A percentile compares a stretch with the other conserved stretches of the same genome.
These are phyloP conservation scores for Nannizziopsis barbatae DNA, from an alignment of 2,329 filamentous ascomycete species.

Conservation along the genomic window DNA sequence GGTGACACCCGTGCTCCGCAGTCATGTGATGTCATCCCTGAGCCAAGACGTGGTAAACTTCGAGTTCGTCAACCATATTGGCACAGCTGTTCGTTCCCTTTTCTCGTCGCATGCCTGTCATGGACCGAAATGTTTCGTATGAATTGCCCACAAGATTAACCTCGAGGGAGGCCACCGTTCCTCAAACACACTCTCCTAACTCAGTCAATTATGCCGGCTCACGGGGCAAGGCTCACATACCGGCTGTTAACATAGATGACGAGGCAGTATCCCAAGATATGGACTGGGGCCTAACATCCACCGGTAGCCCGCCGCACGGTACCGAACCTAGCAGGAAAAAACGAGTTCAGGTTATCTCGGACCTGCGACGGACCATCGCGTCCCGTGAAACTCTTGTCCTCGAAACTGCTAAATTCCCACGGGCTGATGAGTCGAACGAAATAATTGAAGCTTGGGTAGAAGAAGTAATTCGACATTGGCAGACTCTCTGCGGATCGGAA, in stretches of 20 bases:
- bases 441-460: constrained; percentile 76
- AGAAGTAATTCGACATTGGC: constrained; percentile 75
- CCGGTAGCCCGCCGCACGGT: constrained; percentile 24
- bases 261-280: no score
- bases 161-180: no score
- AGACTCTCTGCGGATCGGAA: constrained; percentile 61
- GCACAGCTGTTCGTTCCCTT: constrained; percentile 7
- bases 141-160: no score
- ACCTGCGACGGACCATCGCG: constrained; percentile 67
- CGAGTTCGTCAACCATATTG: no score
- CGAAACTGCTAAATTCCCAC: constrained; percentile 70
- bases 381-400: constrained; percentile 71
- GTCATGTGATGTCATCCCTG: no score
- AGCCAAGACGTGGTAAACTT: not conserved
- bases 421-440: constrained; percentile 63
- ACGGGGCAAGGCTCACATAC: no score
- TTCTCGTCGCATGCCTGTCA: not conserved
- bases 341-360: constrained; percentile 56
- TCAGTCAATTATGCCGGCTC: no score
- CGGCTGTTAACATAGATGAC: no score
- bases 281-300: not conserved
- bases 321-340: constrained; percentile 30
- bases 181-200: no score
- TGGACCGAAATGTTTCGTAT: no score
- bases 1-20: no score